Conservation (phyloP, 2,329 filamentous ascomycete genomes). For the Nemania abortiva region DNA sequence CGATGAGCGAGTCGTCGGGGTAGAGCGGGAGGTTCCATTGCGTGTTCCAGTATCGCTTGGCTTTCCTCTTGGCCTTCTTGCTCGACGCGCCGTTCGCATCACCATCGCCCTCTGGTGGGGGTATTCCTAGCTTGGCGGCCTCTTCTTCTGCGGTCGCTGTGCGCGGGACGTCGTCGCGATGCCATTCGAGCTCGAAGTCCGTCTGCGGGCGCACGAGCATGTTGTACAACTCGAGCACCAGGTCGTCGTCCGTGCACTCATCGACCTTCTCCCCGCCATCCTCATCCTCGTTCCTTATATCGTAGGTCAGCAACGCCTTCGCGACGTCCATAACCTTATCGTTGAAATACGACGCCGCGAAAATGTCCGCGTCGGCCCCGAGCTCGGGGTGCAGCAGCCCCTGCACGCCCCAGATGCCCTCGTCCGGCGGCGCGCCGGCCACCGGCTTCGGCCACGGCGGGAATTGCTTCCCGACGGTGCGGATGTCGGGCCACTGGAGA, state of each 20-base stretch:
- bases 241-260: conserved; percentile 63
- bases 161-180: conserved; percentile 84
- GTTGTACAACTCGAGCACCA: conserved; percentile 90
- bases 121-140: conserved; percentile 62
- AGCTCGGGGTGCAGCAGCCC: conserved; percentile 82
- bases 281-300: conserved; percentile 25
- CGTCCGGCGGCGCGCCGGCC: conserved; percentile 52
- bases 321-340: conserved; percentile 72
- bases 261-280: conserved; percentile 38
- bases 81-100: conserved; percentile 54
- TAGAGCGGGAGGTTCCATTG: conserved; percentile 91
- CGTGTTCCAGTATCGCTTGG: conserved; percentile 70
- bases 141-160: conserved; percentile 76
- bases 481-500: conserved; percentile 89
- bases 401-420: conserved; percentile 91
- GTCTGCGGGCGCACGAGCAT: conserved; percentile 79
- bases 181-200: conserved; percentile 84
- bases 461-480: conserved; percentile 90
- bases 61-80: not conserved
- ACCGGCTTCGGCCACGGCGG: conserved; percentile 79
- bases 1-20: conserved; percentile 75
- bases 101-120: conserved; percentile 51
- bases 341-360: conserved; percentile 79
- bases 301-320: conserved; percentile 69
- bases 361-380: conserved; percentile 66